phyloP scores from a whole-genome alignment of 1,284 basidiomycete genomes.

The Naganishia albida region DNA sequence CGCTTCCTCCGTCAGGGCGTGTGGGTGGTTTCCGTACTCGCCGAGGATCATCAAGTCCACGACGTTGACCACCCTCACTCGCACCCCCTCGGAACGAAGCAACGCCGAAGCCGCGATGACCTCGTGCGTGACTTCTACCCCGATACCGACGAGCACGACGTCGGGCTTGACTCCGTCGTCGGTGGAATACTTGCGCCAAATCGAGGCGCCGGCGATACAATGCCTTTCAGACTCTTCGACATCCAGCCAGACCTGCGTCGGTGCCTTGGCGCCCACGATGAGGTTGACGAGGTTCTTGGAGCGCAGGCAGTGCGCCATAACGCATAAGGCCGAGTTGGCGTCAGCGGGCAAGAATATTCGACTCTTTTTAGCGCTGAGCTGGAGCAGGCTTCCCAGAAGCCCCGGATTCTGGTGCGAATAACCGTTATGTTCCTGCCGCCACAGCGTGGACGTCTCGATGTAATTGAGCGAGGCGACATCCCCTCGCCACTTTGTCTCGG shows the following conservation, averaged over 20 bases:
- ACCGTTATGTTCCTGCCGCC: constrained; percentile 67
- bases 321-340: constrained; percentile 76
- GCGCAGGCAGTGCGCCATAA: constrained; percentile 73
- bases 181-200: constrained; percentile 57
- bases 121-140: constrained; percentile 57
- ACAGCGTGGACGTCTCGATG: constrained; percentile 70
- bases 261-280: constrained; percentile 83
- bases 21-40: constrained; percentile 69
- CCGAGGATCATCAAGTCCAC: constrained; percentile 72
- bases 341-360: constrained; percentile 78
- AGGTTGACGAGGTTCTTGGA: constrained; percentile 67
- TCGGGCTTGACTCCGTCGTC: constrained; percentile 57
- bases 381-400: constrained; percentile 74
- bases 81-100: constrained; percentile 65
- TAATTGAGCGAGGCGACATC: constrained; percentile 77
- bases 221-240: constrained; percentile 60
- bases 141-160: constrained; percentile 57
- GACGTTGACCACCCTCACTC: constrained; percentile 77
- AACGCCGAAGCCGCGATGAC: constrained; percentile 67
- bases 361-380: constrained; percentile 61
- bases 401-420: constrained; percentile 28
- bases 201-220: constrained; percentile 67
- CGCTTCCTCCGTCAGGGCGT: constrained; percentile 65
- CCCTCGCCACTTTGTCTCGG: constrained; percentile 74
- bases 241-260: constrained; percentile 48